Percentiles rank a stretch among this genome's conserved stretches.
phyloP scores from a whole-genome alignment of 768 basidiomycete species.

The Pulveroboletus sp. region DNA sequence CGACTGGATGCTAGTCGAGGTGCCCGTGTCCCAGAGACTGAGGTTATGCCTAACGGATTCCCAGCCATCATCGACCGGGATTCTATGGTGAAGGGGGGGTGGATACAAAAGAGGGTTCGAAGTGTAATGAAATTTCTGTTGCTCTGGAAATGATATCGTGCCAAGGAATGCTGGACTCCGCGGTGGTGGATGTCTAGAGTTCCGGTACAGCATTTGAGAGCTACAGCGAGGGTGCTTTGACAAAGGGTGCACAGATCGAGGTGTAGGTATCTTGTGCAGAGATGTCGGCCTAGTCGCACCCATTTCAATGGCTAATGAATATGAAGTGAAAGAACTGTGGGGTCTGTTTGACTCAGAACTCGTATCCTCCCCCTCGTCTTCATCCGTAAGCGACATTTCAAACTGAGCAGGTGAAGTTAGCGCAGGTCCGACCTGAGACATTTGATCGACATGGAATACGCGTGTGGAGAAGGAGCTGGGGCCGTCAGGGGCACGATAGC shows the following conservation, averaged over 20 bases:
- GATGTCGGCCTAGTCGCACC: neutral
- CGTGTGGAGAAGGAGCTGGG: constrained; percentile 26
- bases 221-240: neutral
- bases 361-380: constrained; percentile 18
- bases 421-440: constrained; percentile 19
- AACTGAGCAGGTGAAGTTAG: constrained; percentile 24
- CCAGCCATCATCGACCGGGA: neutral
- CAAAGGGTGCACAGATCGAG: neutral
- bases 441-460: constrained; percentile 16
- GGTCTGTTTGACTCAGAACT: constrained; percentile 12
- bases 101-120: neutral
- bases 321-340: constrained; percentile 6
- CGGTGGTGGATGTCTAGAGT: neutral
- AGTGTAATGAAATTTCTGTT: neutral
- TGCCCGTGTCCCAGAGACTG: neutral
- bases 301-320: constrained; percentile 7
- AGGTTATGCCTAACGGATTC: neutral
- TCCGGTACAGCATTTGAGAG: neutral
- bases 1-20: neutral
- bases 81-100: neutral
- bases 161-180: neutral
- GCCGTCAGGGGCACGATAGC: constrained; percentile 20
- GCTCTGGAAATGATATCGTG: neutral
- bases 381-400: constrained; percentile 12
- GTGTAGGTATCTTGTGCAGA: neutral